Percentiles rank a stretch among this genome's conserved stretches.
phyloP scores from a whole-genome alignment of 345 rosid genomes.

The Sonneratia alba region DNA sequence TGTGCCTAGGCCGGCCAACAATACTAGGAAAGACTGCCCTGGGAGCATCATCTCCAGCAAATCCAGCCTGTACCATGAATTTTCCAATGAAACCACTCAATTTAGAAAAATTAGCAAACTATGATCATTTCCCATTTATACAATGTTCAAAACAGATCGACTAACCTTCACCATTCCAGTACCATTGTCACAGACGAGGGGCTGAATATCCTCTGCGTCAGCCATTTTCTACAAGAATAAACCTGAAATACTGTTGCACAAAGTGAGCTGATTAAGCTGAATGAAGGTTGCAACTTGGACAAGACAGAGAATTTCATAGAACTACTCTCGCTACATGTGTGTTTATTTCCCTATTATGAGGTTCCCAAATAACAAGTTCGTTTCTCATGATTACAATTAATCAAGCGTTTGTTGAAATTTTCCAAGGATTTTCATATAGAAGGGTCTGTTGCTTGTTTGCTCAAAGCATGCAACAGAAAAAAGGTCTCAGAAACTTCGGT shows the following conservation, averaged over 20 bases:
- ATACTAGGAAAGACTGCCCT: constrained; percentile 65
- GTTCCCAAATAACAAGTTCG: background rate
- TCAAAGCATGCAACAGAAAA: too few species aligned
- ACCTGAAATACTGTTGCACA: background rate
- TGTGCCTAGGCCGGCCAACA: constrained; percentile 62
- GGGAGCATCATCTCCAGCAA: constrained; percentile 64
- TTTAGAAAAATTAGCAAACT: background rate
- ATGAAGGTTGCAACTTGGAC: background rate
- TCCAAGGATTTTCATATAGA: too few species aligned
- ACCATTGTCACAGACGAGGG: constrained; percentile 71
- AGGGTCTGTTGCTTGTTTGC: too few species aligned
- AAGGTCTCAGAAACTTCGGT: too few species aligned
- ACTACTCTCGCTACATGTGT: too few species aligned
- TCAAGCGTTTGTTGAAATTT: too few species aligned
- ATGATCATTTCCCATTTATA: background rate
- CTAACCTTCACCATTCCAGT: constrained; percentile 74
- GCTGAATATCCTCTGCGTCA: constrained; percentile 84
- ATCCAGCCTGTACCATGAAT: constrained; percentile 45
- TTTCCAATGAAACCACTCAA: background rate
- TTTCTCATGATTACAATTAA: background rate
- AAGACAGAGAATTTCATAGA: background rate
- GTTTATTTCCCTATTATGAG: too few species aligned
- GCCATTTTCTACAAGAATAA: constrained; percentile 53
- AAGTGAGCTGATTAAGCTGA: too few species aligned
- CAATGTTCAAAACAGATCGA: background rate